phyloP scores from a whole-genome alignment of 2,329 filamentous ascomycete species.

The Ambrosiella xylebori region DNA sequence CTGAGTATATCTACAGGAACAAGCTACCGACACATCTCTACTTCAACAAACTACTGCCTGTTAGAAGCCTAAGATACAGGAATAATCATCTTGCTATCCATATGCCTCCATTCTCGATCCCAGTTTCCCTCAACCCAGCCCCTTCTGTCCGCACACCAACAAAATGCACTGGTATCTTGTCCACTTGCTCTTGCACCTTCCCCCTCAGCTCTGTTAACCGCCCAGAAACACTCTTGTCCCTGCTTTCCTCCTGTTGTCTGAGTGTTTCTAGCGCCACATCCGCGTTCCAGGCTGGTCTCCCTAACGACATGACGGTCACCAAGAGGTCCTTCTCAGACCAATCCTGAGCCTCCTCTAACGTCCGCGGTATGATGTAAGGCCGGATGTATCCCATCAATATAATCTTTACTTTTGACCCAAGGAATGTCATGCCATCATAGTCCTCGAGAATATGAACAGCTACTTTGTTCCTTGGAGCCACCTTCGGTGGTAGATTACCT shows the following conservation, averaged over 20 bases:
- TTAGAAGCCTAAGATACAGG: too few relatives aligned
- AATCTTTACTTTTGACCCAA: conserved; percentile 30
- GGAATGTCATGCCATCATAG: conserved; percentile 26
- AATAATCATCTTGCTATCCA: conserved; percentile 22
- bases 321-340: conserved; percentile 25
- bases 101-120: conserved; percentile 31
- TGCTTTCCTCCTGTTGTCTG: conserved; percentile 20
- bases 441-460: conserved; percentile 36
- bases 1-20: too few relatives aligned
- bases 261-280: conserved; percentile 23
- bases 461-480: conserved; percentile 34
- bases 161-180: conserved; percentile 40
- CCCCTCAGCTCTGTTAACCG: conserved; percentile 31
- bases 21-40: too few relatives aligned
- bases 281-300: conserved; percentile 28
- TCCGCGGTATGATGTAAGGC: conserved; percentile 14
- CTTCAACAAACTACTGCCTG: too few relatives aligned
- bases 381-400: conserved; percentile 45
- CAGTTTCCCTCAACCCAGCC: conserved; percentile 30
- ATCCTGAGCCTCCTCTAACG: conserved; percentile 16
- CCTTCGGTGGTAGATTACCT: conserved; percentile 26
- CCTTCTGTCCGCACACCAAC: conserved; percentile 38
- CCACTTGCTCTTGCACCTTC: conserved; percentile 35
- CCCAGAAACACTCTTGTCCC: conserved; percentile 27
- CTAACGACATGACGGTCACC: conserved; percentile 29